Percentiles rank a stretch among this genome's conserved stretches.
These are phyloP conservation scores for Hibiscus trionum DNA, from an alignment of 345 rosid species.

Conservation along the genomic window DNA sequence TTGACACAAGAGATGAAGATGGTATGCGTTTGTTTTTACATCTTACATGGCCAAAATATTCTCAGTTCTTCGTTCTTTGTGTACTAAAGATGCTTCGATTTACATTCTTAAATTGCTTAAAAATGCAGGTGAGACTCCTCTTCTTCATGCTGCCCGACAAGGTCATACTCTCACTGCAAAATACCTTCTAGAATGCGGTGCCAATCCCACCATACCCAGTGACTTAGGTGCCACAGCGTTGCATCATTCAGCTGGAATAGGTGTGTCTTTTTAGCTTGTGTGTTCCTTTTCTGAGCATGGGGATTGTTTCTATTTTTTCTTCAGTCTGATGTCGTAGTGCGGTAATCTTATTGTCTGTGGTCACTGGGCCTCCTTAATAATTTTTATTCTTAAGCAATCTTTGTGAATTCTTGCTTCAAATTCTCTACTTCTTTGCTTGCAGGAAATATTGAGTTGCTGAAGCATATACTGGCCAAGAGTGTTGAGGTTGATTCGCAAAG, in stretches of 20 bases:
- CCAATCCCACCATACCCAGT: slow-evolving; percentile 63
- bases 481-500: slow-evolving; percentile 17
- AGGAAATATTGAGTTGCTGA: slow-evolving; percentile 69
- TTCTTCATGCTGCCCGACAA: slow-evolving; percentile 86
- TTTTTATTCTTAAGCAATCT: neutral
- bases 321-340: neutral
- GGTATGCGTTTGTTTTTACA: slow-evolving; percentile 31
- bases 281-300: neutral
- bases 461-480: neutral
- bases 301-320: neutral
- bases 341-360: neutral
- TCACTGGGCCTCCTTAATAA: neutral
- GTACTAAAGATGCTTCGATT: neutral
- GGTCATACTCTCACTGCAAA: slow-evolving; percentile 69
- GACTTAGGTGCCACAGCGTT: slow-evolving; percentile 79
- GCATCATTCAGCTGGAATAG: slow-evolving; percentile 87
- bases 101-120: slow-evolving; percentile 11
- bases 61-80: neutral
- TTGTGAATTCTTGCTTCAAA: slow-evolving; percentile 1
- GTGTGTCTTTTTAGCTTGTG: slow-evolving; percentile 23
- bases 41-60: neutral
- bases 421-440: slow-evolving; percentile 22
- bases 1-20: slow-evolving; percentile 67
- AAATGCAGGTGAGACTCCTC: slow-evolving; percentile 81
- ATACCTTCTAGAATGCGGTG: slow-evolving; percentile 75